Evolutionary conservation across 441 rosid species (phyloP), one percentile per base, ranked within the genome.

Genomic region (Arabidopsis hybrid): DNA sequence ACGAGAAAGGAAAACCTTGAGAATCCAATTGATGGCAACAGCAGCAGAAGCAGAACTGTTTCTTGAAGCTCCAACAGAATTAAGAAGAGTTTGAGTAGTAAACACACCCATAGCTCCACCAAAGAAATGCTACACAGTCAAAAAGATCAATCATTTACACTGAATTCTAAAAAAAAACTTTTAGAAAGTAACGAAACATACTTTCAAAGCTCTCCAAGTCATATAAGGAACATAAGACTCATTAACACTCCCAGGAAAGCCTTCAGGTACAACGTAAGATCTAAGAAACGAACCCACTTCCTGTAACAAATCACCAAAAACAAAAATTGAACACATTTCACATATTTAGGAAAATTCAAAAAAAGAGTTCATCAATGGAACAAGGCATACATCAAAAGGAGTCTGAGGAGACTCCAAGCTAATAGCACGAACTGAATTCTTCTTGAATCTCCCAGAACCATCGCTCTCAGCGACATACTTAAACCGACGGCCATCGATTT

Each of bases 61-160:
- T 78, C 85, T 81, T 51, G 99, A 90, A 67, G 89, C 86, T 69
- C 98, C 99, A 79, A 95, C 97, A 2, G 99, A 91, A 80, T 58
- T 90, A 77, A 95, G 72, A 82, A 95, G 96, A 5, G 96, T 86
- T 78, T 88, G 96, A 29, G 99, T 95, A 5, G 99, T 93, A 87
- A 95, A 95, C 62, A 95, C 99, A 73, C 97, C 94, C 89, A 95
- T 95, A 31, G 99, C 98, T 82, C 99, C 99, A 57, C 99, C 99
- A 74, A 95, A 95, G 92, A 95, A 95, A 77, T 95, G 92, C 98
- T n/a, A 38, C 36, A 46, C 36, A 80, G 7, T 8, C 7, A 13
- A 45, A 63, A 52, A 39, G n/a, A 62, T 39, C 50, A 47, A 32
- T 63, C 29, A 47, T 3, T 17, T 3, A 34, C 18, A 45, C 67